Base-by-base conservation (phyloP, 2,329 filamentous ascomycete genomes). In the Elsinoe ampelina region DNA sequence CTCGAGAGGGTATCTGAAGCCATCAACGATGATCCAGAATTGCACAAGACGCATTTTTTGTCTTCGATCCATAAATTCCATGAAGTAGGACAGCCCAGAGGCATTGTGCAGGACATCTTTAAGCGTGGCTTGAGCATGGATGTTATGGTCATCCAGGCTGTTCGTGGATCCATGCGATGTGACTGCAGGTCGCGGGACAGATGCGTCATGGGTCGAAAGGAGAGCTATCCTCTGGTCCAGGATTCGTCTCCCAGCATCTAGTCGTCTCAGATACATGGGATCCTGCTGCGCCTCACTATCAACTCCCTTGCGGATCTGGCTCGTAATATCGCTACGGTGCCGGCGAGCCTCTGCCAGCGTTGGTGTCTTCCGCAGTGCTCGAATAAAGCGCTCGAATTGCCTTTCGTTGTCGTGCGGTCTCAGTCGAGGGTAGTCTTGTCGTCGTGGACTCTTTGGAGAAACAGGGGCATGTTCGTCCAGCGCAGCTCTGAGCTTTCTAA, bases 11-110 rank as follows among this genome's bases (percentile, higher is more conserved):
- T 95, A 95, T 41, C 95, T 86, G 64, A 97, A 89, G 0, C 93
- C 92, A 72, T 98, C 93, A 5, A 97, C 93, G 2, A 97, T 93
- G 39, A 98, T 84, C 90, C 92, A 98, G 70, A 97, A 98, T 66
- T 98, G 93, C 5, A 98, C 91, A 47, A 96, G 75, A 12, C 87
- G 81, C 85, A 97, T 92, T 22, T 92, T 77, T 13, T 81, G 80
- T 67, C 91, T 87, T 41, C 93, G 84, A 68, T 98, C 93, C 93
- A 98, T 98, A 66, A 90, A 97, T 68, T 98, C 93, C 93, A 98
- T 98, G 73, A 98, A 97, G 68, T 95, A 98, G 2, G 93, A 97
- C 7, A 98, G 77, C 0, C 89, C 92, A 1, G 92, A 87, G 2
- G 93, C 82, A 70, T 95, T 90, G 63, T 91, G 86, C 58, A 98